A percentile compares a stretch with the other conserved stretches of the same genome.
Conservation (phyloP, 495 filamentous ascomycete genomes). For the Penicillium turbatum region DNA sequence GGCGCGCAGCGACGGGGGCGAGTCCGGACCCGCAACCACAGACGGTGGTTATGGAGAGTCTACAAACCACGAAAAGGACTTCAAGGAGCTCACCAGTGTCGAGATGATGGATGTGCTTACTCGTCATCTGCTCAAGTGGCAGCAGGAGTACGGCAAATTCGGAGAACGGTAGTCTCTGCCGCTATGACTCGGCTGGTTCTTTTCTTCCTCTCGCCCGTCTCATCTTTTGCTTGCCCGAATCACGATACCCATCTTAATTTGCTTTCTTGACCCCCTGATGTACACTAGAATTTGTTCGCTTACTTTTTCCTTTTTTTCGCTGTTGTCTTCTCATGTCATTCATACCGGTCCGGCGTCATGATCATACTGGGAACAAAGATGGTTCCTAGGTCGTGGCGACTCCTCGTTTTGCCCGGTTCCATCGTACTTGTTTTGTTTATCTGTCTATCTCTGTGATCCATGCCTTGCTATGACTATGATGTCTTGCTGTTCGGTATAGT, state of each 20-base stretch:
- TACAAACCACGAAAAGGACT: constrained; percentile 45
- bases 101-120: constrained; percentile 84
- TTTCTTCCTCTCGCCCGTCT: constrained; percentile 4
- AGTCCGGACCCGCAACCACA: constrained; percentile 29
- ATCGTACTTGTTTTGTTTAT: neutral
- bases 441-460: constrained; percentile 8
- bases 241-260: constrained; percentile 28
- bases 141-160: constrained; percentile 57
- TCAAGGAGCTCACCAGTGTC: constrained; percentile 63
- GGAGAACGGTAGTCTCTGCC: constrained; percentile 41
- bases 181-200: neutral
- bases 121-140: constrained; percentile 72
- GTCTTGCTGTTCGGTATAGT: neutral
- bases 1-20: constrained; percentile 25
- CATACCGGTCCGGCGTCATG: constrained; percentile 18
- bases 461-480: constrained; percentile 3
- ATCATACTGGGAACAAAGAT: constrained; percentile 13
- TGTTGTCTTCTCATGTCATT: constrained; percentile 13
- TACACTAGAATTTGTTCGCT: constrained; percentile 20
- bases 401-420: neutral
- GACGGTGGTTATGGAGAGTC: constrained; percentile 28
- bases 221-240: constrained; percentile 10
- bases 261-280: constrained; percentile 13
- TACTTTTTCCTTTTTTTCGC: constrained; percentile 7
- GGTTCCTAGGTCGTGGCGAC: constrained; percentile 3